Evolutionary conservation across 2,329 filamentous ascomycete genomes (phyloP), one percentile per base, ranked within the genome.

Genomic region (Alternaria ethzedia): DNA sequence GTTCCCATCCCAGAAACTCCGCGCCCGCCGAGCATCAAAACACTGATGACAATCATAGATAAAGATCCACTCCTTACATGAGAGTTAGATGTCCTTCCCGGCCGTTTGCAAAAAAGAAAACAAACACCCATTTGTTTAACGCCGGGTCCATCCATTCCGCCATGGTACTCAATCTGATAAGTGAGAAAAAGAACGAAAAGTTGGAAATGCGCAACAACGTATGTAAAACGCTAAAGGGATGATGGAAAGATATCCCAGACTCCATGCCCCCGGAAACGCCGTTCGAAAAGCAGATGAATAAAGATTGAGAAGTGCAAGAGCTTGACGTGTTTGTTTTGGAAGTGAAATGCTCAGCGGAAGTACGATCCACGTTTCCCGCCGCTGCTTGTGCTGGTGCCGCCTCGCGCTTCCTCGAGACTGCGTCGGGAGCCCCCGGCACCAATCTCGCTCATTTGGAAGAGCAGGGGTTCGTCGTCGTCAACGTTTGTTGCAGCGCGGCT

Each of bases 401-500:
- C 76, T 61, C 77, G 66, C 26, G 71, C 71, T 64, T 80, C 79
- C 58, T 81, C 79, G 9, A 81, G 67, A 56, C 79, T 81, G 46
- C 78, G 75, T 6, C 79, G 69, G 10, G 75, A 77, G 8, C 73
- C 75, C 11, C 74, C 75, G 6, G 73, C 67, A 68, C 89, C 88
- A 74, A 92, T 86, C 77, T 93, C 90, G 36, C 89, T 91, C 84
- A 93, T 88, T 66, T 90, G 89, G 77, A 93, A 93, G 10, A 93
- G 83, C 10, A 93, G 78, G 0, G 89, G 89, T 72, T 93, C 90
- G 58, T 91, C 90, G 63, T 91, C 89, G 23, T 87, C 84, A 9
- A 71, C 43, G n/a, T 81, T 78, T 0, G 76, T 75, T 2, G 67
- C 78, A 15, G 75, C 69, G 21, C 81, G 79, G 44, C 83, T 81